Conservation (phyloP, 2,329 filamentous ascomycete genomes). For the Hawksworthiomyces lignivorus region DNA sequence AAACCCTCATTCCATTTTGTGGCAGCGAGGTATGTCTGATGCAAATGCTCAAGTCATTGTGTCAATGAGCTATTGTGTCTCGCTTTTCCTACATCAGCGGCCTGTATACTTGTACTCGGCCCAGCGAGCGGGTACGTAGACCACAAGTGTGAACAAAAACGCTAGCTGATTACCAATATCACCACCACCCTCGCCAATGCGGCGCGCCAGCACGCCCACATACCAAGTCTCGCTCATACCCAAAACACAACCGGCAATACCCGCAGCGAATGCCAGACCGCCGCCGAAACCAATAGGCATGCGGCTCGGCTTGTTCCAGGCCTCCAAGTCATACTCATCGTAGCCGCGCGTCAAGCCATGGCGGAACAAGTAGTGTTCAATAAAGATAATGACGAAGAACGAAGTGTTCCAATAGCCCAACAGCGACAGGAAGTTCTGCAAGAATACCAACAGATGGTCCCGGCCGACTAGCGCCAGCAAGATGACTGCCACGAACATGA, state of each 20-base stretch:
- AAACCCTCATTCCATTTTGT: too few species aligned
- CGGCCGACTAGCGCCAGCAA: slow-evolving; percentile 35
- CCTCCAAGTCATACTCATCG: slow-evolving; percentile 39
- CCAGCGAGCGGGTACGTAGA: slow-evolving; percentile 39
- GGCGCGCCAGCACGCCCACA: slow-evolving; percentile 34
- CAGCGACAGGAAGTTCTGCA: slow-evolving; percentile 40
- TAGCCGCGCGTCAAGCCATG: slow-evolving; percentile 23
- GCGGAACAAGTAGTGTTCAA: slow-evolving; percentile 42
- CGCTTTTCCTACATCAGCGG: slow-evolving; percentile 20
- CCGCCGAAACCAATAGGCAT: slow-evolving; percentile 38
- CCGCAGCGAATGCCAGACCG: slow-evolving; percentile 34
- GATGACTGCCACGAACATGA: slow-evolving; percentile 38
- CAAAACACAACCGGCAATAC: slow-evolving; percentile 41
- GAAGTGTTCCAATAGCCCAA: slow-evolving; percentile 43
- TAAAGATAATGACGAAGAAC: slow-evolving; percentile 39
- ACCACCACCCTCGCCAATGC: slow-evolving; percentile 36
- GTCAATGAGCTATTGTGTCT: too few species aligned
- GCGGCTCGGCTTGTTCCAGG: slow-evolving; percentile 35
- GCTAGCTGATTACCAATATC: slow-evolving; percentile 47
- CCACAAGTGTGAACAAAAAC: slow-evolving; percentile 38
- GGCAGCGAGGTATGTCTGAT: too few species aligned
- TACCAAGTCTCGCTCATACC: slow-evolving; percentile 54
- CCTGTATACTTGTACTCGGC: slow-evolving; percentile 40
- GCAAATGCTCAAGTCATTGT: too few species aligned
- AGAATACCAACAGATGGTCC: slow-evolving; percentile 33